Conservation (phyloP, 768 basidiomycete genomes). For the Rubroboletus satanas region DNA sequence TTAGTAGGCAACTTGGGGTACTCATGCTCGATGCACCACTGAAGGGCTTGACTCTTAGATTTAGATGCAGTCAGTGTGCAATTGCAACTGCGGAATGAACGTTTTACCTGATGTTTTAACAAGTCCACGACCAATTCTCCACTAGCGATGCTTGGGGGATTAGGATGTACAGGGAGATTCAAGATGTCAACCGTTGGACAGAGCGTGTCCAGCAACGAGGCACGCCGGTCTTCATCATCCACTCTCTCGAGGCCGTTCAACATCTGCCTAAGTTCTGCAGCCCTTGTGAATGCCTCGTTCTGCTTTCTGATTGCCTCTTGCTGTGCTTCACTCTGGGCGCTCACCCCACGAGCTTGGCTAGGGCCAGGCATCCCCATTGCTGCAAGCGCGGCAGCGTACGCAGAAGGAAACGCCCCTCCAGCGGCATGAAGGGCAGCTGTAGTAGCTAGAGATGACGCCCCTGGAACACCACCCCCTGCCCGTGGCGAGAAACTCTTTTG, state of each 20-base stretch:
- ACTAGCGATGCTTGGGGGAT: conserved; percentile 64
- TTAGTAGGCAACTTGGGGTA: conserved; percentile 69
- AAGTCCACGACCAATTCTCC: conserved; percentile 71
- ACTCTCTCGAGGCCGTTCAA: conserved; percentile 69
- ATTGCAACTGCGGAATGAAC: neutral
- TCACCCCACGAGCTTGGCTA: conserved; percentile 13
- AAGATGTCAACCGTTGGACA: conserved; percentile 68
- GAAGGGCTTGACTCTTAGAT: conserved; percentile 69
- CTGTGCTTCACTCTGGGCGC: conserved; percentile 34
- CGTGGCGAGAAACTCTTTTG: conserved; percentile 50
- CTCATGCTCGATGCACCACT: conserved; percentile 83
- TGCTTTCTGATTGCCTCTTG: conserved; percentile 28
- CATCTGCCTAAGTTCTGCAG: conserved; percentile 63
- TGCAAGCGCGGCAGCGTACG: conserved; percentile 18
- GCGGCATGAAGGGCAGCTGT: conserved; percentile 7
- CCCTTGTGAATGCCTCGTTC: conserved; percentile 51
- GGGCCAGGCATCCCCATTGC: conserved; percentile 17
- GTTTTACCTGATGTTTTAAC: conserved; percentile 72
- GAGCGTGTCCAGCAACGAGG: conserved; percentile 65
- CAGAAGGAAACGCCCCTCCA: conserved; percentile 14
- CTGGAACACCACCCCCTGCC: conserved; percentile 8
- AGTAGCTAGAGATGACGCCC: conserved; percentile 19
- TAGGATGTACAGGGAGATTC: conserved; percentile 63
- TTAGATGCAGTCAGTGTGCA: neutral
- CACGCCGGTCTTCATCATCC: conserved; percentile 69